Evolutionary conservation across 192 early-diverging fungal genomes (phyloP).

Genomic region (Coemansia sp.): DNA sequence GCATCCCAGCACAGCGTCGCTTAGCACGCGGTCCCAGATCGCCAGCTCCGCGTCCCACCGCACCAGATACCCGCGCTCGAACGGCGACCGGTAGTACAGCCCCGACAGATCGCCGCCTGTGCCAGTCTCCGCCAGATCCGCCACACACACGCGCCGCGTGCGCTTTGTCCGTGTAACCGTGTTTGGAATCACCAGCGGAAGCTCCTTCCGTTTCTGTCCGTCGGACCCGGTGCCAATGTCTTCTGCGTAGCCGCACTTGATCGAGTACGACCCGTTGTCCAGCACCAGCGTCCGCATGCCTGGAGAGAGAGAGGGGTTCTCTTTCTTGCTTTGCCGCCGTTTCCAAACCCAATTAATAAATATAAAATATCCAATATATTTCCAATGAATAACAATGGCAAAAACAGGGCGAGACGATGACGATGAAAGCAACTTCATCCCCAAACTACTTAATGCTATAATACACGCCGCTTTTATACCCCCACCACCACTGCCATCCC

Average conservation of each 20-base stretch:
- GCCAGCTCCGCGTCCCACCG: constrained; percentile 78
- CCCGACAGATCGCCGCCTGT: constrained; percentile 68
- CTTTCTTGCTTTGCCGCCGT: neutral
- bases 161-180: constrained; percentile 51
- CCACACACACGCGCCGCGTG: constrained; percentile 66
- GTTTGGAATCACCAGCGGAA: constrained; percentile 28
- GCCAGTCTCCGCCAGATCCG: constrained; percentile 60
- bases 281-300: constrained; percentile 57
- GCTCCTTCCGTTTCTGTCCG: neutral
- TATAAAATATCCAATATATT: neutral
- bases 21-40: constrained; percentile 79
- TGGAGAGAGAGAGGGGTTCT: no score
- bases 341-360: neutral
- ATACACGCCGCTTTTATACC: no score
- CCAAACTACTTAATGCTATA: no score
- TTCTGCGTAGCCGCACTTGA: constrained; percentile 62
- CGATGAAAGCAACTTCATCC: no score
- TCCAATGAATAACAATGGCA: neutral
- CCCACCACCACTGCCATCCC: no score
- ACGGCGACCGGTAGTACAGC: constrained; percentile 70
- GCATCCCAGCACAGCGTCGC: constrained; percentile 63
- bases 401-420: no score
- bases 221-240: neutral
- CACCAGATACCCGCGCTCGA: constrained; percentile 79
- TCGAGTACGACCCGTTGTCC: constrained; percentile 70